Conservation (phyloP, 2,329 filamentous ascomycete genomes). For the Zalaria obscura region DNA sequence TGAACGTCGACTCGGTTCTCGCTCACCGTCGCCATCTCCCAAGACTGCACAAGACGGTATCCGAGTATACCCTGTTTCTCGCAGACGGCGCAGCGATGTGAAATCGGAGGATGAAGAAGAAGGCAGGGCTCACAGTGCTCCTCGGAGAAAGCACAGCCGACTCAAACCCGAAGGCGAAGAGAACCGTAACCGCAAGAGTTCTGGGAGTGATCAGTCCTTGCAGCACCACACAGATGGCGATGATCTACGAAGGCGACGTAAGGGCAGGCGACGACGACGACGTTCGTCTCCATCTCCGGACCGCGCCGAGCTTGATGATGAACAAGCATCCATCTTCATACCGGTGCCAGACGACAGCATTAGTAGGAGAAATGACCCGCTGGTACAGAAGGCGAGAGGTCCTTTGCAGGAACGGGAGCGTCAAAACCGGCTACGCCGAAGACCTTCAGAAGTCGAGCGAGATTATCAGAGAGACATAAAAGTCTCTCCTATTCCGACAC, state of each 20-base stretch:
- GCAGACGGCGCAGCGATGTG: background rate
- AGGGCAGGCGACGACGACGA: background rate
- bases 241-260: background rate
- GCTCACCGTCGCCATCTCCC: too few relatives aligned
- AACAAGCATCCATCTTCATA: background rate
- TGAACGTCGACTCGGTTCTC: too few relatives aligned
- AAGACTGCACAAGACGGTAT: slow-evolving; percentile 2
- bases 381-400: background rate
- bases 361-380: slow-evolving; percentile 4
- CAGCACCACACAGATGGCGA: background rate
- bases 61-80: slow-evolving; percentile 1
- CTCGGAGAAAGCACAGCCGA: background rate
- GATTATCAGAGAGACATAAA: slow-evolving; percentile 3
- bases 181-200: background rate
- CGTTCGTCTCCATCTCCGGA: slow-evolving; percentile 4
- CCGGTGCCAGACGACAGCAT: slow-evolving; percentile 8
- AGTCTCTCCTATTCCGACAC: slow-evolving; percentile 10
- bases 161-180: background rate
- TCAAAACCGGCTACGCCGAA: slow-evolving; percentile 21
- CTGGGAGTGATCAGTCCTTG: background rate
- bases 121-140: too few relatives aligned
- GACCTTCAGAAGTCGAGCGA: slow-evolving; percentile 13
- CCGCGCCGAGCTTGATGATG: slow-evolving; percentile 1
- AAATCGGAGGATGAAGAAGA: background rate
- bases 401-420: slow-evolving; percentile 3